A percentile compares a stretch with the other conserved stretches of the same genome.
Evolutionary conservation across 371 early-diverging fungal genomes (phyloP).

Genomic region (Conidiobolus incongruus): DNA sequence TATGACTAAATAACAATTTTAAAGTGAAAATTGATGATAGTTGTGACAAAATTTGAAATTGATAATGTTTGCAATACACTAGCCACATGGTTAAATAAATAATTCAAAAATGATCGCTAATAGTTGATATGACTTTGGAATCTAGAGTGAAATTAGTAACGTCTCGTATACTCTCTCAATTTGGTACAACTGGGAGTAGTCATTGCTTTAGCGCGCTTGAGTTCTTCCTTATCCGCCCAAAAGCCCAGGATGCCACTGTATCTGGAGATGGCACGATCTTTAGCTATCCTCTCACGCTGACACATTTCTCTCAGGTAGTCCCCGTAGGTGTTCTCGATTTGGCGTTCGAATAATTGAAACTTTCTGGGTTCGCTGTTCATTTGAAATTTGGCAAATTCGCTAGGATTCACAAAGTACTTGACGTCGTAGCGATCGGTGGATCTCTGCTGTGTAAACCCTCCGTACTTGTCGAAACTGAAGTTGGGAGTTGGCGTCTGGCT

Average conservation of each 20-base stretch:
- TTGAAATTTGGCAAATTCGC: constrained; percentile 10
- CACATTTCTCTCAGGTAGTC: constrained; percentile 15
- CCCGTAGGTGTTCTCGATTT: constrained; percentile 18
- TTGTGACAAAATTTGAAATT: too few species aligned
- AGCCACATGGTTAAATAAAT: too few species aligned
- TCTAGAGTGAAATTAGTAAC: too few species aligned
- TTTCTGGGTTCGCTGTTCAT: constrained; percentile 5
- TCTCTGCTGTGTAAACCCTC: constrained; percentile 8
- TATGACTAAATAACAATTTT: too few species aligned
- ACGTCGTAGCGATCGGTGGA: constrained; percentile 14
- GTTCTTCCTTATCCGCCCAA: constrained; percentile 14
- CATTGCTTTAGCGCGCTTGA: constrained; percentile 18
- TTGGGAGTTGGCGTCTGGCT: constrained; percentile 10
- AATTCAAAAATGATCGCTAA: too few species aligned
- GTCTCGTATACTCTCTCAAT: too few species aligned
- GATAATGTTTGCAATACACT: too few species aligned
- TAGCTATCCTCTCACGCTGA: constrained; percentile 14
- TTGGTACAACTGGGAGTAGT: constrained; percentile 19
- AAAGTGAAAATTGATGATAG: too few species aligned
- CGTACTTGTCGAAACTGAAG: constrained; percentile 12
- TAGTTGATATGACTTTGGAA: too few species aligned
- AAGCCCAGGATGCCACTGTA: constrained; percentile 23
- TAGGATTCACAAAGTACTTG: constrained; percentile 22
- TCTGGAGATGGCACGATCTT: constrained; percentile 12
- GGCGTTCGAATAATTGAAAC: constrained; percentile 14